Evolutionary conservation across 2,329 filamentous ascomycete species (phyloP).

Genomic region (Trichoderma atroviride): DNA sequence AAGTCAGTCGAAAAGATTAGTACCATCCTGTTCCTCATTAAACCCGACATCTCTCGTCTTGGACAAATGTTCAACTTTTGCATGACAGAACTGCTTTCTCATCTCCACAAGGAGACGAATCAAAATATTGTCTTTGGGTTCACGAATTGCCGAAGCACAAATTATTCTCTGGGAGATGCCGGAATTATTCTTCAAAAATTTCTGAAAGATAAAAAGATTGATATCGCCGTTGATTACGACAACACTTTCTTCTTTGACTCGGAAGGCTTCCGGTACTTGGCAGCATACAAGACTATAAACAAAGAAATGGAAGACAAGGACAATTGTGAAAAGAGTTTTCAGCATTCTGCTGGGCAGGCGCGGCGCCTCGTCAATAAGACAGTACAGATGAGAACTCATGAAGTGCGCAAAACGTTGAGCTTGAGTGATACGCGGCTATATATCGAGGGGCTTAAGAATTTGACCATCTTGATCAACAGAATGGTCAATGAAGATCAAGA

Average conservation of each 20-base stretch:
- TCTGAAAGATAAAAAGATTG: background rate
- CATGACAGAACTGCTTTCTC: background rate
- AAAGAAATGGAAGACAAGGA: background rate
- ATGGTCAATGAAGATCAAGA: background rate
- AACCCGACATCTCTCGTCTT: background rate
- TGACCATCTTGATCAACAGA: background rate
- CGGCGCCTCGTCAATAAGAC: background rate
- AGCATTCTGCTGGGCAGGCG: background rate
- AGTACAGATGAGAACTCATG: background rate
- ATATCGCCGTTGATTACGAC: background rate
- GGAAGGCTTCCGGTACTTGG: background rate
- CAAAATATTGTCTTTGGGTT: constrained; percentile 5
- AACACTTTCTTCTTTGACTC: constrained; percentile 12
- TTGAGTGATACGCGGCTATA: background rate
- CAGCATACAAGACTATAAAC: constrained; percentile 2
- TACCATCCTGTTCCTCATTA: background rate
- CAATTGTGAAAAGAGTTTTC: background rate
- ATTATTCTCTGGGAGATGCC: background rate
- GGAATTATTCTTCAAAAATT: background rate
- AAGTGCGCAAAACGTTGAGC: background rate
- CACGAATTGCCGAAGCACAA: background rate
- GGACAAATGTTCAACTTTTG: background rate
- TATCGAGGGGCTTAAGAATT: background rate
- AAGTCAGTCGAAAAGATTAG: background rate
- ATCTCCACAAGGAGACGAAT: background rate